A percentile compares a stretch with the other conserved stretches of the same genome.
Evolutionary conservation across 163 green algal genomes (phyloP).

Genomic region (Prototheca wickerhamii): DNA sequence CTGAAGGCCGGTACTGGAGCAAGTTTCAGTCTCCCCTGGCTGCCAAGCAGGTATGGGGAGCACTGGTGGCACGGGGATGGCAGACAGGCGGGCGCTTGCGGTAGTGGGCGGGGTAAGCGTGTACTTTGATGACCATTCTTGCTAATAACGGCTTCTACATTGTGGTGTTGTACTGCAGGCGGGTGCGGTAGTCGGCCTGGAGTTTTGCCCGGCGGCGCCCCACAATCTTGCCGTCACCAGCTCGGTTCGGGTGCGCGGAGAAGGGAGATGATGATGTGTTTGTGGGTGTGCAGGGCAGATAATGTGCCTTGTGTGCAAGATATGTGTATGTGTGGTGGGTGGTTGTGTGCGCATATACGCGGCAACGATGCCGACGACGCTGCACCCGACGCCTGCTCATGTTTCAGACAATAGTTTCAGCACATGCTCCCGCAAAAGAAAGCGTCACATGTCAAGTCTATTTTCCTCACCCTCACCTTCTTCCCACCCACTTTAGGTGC

Average conservation of each 20-base stretch:
- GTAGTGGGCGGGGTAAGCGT: too few species aligned
- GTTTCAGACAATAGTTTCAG: neutral
- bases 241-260: slow-evolving; percentile 59
- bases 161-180: slow-evolving; percentile 41
- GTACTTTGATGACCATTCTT: too few species aligned
- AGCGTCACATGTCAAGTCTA: neutral
- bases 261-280: neutral
- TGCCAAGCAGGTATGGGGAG: slow-evolving; percentile 52
- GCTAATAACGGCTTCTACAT: neutral
- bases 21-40: slow-evolving; percentile 50
- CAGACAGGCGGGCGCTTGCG: too few species aligned
- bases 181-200: slow-evolving; percentile 63
- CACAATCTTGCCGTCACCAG: slow-evolving; percentile 76
- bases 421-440: neutral
- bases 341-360: neutral
- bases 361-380: neutral
- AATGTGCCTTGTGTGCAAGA: neutral
- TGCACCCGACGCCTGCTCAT: neutral
- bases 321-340: neutral
- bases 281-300: neutral
- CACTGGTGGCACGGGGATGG: neutral
- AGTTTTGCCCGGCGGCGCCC: slow-evolving; percentile 61
- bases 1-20: slow-evolving; percentile 78
- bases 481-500: slow-evolving; percentile 41
- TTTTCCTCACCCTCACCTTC: neutral